A percentile compares a stretch with the other conserved stretches of the same genome.
Evolutionary conservation across 2,329 filamentous ascomycete genomes (phyloP).

Genomic region (Claviceps arundinis): DNA sequence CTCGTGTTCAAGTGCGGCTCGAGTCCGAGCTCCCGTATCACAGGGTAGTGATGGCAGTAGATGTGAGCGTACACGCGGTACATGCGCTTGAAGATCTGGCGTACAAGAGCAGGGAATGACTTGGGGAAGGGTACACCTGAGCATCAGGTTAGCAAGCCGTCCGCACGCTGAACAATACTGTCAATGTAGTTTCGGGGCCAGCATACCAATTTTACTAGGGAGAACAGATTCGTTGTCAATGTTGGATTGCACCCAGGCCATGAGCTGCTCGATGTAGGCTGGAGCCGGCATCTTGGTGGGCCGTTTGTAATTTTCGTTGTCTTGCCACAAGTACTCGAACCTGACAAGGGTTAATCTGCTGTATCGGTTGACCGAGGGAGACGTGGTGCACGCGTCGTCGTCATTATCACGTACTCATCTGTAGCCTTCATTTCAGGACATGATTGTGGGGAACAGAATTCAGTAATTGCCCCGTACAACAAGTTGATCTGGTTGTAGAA

Average conservation of each 20-base stretch:
- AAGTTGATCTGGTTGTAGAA: constrained; percentile 99
- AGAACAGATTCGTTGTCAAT: constrained; percentile 94
- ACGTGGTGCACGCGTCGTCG: background rate
- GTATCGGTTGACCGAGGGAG: background rate
- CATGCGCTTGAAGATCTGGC: constrained; percentile 97
- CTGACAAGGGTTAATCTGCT: constrained; percentile 25
- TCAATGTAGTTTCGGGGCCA: background rate
- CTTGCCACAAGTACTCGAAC: constrained; percentile 99
- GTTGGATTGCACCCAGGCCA: constrained; percentile 90
- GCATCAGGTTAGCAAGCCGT: background rate
- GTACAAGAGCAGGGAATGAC: constrained; percentile 73
- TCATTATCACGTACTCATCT: constrained; percentile 58
- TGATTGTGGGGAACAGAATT: constrained; percentile 94
- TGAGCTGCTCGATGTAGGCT: constrained; percentile 94
- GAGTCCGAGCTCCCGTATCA: constrained; percentile 85
- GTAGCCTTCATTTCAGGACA: constrained; percentile 99
- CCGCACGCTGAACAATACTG: background rate
- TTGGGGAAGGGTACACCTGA: constrained; percentile 86
- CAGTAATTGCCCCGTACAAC: constrained; percentile 94
- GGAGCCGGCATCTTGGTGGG: constrained; percentile 97
- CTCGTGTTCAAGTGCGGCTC: constrained; percentile 97
- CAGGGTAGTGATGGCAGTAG: constrained; percentile 98
- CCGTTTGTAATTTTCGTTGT: constrained; percentile 82
- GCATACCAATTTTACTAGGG: constrained; percentile 74
- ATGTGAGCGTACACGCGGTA: constrained; percentile 98